phyloP scores from a whole-genome alignment of 2,329 filamentous ascomycete species.

The Alternaria dauci region DNA sequence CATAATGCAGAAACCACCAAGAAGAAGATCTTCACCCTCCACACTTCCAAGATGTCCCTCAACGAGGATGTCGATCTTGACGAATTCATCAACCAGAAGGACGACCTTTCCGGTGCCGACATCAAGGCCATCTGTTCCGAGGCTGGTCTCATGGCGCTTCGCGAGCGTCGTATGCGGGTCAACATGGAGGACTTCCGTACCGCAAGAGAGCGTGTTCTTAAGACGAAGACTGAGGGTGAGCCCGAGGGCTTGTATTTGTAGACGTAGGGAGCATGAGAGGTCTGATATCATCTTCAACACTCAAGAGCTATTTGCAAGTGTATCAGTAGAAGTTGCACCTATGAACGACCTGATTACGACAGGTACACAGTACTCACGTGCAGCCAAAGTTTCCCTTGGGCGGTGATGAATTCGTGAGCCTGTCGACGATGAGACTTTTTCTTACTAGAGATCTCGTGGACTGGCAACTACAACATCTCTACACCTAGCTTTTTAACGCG shows the following conservation, averaged over 20 bases:
- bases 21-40: conserved; percentile 97
- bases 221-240: conserved; percentile 98
- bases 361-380: conserved; percentile 15
- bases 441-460: background rate
- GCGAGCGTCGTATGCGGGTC: conserved; percentile 95
- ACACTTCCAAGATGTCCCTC: conserved; percentile 98
- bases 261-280: conserved; percentile 2
- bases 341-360: conserved; percentile 9
- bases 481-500: background rate
- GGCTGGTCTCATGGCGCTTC: conserved; percentile 89
- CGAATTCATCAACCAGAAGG: conserved; percentile 98
- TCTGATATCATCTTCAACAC: conserved; percentile 10
- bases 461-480: background rate
- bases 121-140: conserved; percentile 99
- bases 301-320: conserved; percentile 19
- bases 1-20: conserved; percentile 83
- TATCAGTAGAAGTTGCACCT: conserved; percentile 25
- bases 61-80: conserved; percentile 97
- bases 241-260: conserved; percentile 99
- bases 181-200: conserved; percentile 98
- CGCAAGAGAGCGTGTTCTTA: conserved; percentile 91
- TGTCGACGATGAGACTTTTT: background rate
- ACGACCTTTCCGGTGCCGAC: conserved; percentile 94
- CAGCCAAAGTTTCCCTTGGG: background rate
- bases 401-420: background rate